A percentile compares a stretch with the other conserved stretches of the same genome.
These are phyloP conservation scores for Paraglomus brasilianum DNA, from an alignment of 192 early-diverging fungal genomes.

Conservation along the genomic window DNA sequence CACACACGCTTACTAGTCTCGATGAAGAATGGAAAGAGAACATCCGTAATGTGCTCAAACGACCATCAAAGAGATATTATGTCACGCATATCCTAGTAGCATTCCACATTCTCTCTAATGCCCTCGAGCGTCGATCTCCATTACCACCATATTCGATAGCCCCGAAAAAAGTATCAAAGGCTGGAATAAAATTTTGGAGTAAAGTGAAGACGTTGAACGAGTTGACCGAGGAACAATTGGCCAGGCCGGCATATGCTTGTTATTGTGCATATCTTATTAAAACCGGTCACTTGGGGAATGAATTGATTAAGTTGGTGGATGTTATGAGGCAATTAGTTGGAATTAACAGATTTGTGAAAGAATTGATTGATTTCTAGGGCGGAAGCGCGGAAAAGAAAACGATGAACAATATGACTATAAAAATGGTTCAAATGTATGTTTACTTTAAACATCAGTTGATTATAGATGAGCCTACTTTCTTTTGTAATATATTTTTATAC, in stretches of 20 bases:
- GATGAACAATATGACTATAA: too few relatives aligned
- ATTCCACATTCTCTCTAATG: slow-evolving; percentile 38
- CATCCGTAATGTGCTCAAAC: slow-evolving; percentile 23
- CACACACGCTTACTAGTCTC: slow-evolving; percentile 31
- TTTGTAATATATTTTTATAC: too few relatives aligned
- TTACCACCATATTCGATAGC: slow-evolving; percentile 39
- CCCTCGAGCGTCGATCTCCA: slow-evolving; percentile 35
- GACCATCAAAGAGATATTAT: slow-evolving; percentile 10
- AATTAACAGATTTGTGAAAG: slow-evolving; percentile 33
- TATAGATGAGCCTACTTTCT: too few relatives aligned
- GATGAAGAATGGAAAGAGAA: slow-evolving; percentile 33
- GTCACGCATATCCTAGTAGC: slow-evolving; percentile 36
- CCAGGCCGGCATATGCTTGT: slow-evolving; percentile 34
- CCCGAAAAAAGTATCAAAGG: slow-evolving; percentile 29
- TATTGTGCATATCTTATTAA: slow-evolving; percentile 44
- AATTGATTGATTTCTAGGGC: slow-evolving; percentile 14
- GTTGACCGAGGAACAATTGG: slow-evolving; percentile 23
- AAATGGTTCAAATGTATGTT: too few relatives aligned
- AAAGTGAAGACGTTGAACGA: slow-evolving; percentile 26
- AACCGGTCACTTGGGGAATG: slow-evolving; percentile 40
- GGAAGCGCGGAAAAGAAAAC: too few relatives aligned
- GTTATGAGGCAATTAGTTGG: slow-evolving; percentile 38
- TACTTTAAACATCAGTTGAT: too few relatives aligned
- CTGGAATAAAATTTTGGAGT: too few relatives aligned
- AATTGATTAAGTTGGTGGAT: slow-evolving; percentile 33